phyloP scores from a whole-genome alignment of 768 basidiomycete genomes.

The Leucogyrophana mollusca region DNA sequence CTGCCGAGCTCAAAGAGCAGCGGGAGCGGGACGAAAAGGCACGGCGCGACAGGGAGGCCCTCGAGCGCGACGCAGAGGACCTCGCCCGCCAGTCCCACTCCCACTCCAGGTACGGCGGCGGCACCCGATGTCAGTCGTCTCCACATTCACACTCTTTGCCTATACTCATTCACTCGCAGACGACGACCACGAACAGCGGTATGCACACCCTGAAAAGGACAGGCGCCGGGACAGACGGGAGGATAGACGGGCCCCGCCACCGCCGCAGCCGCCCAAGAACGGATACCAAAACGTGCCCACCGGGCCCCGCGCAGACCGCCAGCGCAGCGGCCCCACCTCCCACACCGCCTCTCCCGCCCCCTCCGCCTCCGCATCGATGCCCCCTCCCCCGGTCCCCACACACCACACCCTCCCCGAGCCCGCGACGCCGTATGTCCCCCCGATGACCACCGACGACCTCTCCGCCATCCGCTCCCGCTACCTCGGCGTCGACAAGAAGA shows the following conservation, averaged over 20 bases:
- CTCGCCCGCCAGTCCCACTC: slow-evolving; percentile 56
- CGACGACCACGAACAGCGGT: slow-evolving; percentile 45
- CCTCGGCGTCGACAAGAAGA: slow-evolving; percentile 92
- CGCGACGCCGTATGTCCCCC: slow-evolving; percentile 46
- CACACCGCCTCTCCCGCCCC: slow-evolving; percentile 26
- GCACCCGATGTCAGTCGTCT: slow-evolving; percentile 40
- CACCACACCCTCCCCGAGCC: slow-evolving; percentile 32
- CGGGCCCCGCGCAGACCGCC: slow-evolving; percentile 77
- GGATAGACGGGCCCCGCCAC: slow-evolving; percentile 21
- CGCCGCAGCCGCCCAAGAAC: slow-evolving; percentile 26
- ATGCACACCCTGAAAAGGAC: slow-evolving; percentile 51
- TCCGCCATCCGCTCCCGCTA: slow-evolving; percentile 88
- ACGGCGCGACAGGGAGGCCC: slow-evolving; percentile 58
- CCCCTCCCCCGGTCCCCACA: slow-evolving; percentile 43
- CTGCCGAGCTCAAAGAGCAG: slow-evolving; percentile 77
- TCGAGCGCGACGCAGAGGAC: slow-evolving; percentile 78
- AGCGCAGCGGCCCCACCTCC: slow-evolving; percentile 41
- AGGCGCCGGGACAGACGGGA: slow-evolving; percentile 42
- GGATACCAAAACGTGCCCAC: slow-evolving; percentile 75
- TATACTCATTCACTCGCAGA: too few species aligned
- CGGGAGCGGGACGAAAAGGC: slow-evolving; percentile 63
- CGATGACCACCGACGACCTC: slow-evolving; percentile 81
- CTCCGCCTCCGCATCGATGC: slow-evolving; percentile 43
- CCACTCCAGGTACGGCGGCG: slow-evolving; percentile 41
- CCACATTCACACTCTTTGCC: too few species aligned